phyloP scores from a whole-genome alignment of 2,329 filamentous ascomycete species.

The Cryphonectria carpinicola region DNA sequence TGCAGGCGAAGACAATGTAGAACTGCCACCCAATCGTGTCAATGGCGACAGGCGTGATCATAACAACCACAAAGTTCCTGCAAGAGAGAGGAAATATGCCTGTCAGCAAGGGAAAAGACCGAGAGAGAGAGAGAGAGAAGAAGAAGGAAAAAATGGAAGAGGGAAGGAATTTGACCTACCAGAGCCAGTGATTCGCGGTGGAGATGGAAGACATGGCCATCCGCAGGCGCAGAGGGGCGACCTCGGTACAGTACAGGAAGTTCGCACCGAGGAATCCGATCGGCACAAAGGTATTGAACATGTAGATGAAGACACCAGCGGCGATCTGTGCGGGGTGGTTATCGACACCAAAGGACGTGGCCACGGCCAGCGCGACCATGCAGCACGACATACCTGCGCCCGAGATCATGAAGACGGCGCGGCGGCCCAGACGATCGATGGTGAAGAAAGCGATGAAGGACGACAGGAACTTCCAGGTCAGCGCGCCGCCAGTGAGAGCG shows the following conservation, averaged over 20 bases:
- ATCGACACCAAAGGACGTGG: conserved; percentile 50
- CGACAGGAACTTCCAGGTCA: conserved; percentile 61
- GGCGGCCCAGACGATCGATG: conserved; percentile 55
- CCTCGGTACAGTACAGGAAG: conserved; percentile 63
- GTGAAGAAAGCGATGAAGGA: conserved; percentile 54
- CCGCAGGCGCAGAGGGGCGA: conserved; percentile 55
- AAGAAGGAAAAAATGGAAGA: neutral
- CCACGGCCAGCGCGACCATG: conserved; percentile 57
- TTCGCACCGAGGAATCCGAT: conserved; percentile 63
- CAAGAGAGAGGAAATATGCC: neutral
- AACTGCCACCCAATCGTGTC: conserved; percentile 55
- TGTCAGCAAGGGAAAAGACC: conserved; percentile 1
- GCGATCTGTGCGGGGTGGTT: conserved; percentile 54
- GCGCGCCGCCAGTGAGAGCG: conserved; percentile 51
- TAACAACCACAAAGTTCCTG: conserved; percentile 50
- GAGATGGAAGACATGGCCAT: conserved; percentile 60
- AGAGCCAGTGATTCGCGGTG: conserved; percentile 58
- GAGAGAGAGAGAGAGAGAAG: no score
- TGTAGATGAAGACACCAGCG: conserved; percentile 60
- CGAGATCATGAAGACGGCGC: conserved; percentile 55
- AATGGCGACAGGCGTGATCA: conserved; percentile 52
- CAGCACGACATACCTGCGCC: conserved; percentile 57
- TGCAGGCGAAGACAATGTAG: conserved; percentile 54
- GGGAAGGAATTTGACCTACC: conserved; percentile 36
- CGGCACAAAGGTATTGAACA: conserved; percentile 64